phyloP scores from a whole-genome alignment of 2,329 filamentous ascomycete genomes.

The Trichoderma aggressivum region DNA sequence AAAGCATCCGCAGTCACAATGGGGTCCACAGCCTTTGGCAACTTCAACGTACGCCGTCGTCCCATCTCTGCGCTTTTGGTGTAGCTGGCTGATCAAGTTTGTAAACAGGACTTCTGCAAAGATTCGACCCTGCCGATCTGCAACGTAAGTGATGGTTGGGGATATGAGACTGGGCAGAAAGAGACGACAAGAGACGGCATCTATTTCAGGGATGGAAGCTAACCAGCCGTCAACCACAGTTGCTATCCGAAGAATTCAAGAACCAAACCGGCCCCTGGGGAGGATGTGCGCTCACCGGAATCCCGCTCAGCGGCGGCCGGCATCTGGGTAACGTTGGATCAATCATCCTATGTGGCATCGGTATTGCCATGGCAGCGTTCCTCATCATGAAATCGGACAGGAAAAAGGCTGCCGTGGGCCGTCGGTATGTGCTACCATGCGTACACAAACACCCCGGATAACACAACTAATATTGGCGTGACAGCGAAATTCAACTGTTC shows the following conservation, averaged over 20 bases:
- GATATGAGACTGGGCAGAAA: not conserved
- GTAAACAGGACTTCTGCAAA: slow-evolving; percentile 69
- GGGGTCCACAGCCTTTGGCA: slow-evolving; percentile 60
- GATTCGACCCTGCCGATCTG: slow-evolving; percentile 80
- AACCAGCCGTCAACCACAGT: slow-evolving; percentile 22
- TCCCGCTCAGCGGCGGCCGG: slow-evolving; percentile 61
- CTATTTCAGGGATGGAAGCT: not conserved
- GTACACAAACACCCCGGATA: no score
- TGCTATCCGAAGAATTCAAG: slow-evolving; percentile 50
- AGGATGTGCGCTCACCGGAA: slow-evolving; percentile 74
- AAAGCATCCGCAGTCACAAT: slow-evolving; percentile 38
- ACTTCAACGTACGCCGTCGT: slow-evolving; percentile 50
- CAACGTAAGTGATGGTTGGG: slow-evolving; percentile 60
- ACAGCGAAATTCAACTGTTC: slow-evolving; percentile 95
- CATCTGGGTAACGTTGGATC: slow-evolving; percentile 87
- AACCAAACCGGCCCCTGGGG: slow-evolving; percentile 59
- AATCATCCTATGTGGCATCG: slow-evolving; percentile 75
- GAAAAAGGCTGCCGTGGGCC: slow-evolving; percentile 90
- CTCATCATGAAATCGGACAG: slow-evolving; percentile 77
- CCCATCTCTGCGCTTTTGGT: slow-evolving; percentile 3
- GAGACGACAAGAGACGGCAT: not conserved
- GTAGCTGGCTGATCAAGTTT: slow-evolving; percentile 26
- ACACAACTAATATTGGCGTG: slow-evolving; percentile 16
- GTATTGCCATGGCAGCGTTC: slow-evolving; percentile 64
- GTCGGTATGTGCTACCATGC: slow-evolving; percentile 59